phyloP scores from a whole-genome alignment of 1,284 basidiomycete species.

The Hemileia vastatrix region DNA sequence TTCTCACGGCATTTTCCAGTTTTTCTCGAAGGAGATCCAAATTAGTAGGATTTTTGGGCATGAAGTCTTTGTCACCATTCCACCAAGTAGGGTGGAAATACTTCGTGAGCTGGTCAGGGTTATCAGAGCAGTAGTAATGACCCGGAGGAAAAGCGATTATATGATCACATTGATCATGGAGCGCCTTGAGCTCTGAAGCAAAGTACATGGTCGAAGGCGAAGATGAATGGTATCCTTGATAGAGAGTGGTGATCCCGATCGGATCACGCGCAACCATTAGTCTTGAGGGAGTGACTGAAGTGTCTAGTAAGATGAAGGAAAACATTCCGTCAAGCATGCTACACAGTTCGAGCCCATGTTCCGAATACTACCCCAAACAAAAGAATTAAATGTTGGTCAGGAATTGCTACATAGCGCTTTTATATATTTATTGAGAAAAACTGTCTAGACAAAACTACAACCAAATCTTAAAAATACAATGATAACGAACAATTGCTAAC shows the following conservation, averaged over 20 bases:
- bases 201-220: constrained; percentile 81
- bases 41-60: constrained; percentile 62
- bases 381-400: not conserved
- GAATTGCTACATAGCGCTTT: not conserved
- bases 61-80: constrained; percentile 58
- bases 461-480: not conserved
- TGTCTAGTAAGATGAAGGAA: constrained; percentile 92
- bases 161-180: constrained; percentile 85
- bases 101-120: constrained; percentile 57
- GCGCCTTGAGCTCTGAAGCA: constrained; percentile 88
- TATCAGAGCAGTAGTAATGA: constrained; percentile 69
- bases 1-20: constrained; percentile 84
- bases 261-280: constrained; percentile 94
- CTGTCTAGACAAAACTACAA: not conserved
- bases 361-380: constrained; percentile 57
- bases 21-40: constrained; percentile 64
- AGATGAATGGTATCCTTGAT: constrained; percentile 85
- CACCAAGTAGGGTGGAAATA: constrained; percentile 85
- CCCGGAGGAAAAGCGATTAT: constrained; percentile 95
- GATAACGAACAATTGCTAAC: constrained; percentile 38
- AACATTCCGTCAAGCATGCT: constrained; percentile 94
- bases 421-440: not conserved
- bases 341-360: constrained; percentile 67
- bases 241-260: constrained; percentile 94
- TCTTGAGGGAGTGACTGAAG: constrained; percentile 74